Evolutionary conservation across 2,329 filamentous ascomycete species (phyloP).

Genomic region (Byssoonygena ceratinophila): DNA sequence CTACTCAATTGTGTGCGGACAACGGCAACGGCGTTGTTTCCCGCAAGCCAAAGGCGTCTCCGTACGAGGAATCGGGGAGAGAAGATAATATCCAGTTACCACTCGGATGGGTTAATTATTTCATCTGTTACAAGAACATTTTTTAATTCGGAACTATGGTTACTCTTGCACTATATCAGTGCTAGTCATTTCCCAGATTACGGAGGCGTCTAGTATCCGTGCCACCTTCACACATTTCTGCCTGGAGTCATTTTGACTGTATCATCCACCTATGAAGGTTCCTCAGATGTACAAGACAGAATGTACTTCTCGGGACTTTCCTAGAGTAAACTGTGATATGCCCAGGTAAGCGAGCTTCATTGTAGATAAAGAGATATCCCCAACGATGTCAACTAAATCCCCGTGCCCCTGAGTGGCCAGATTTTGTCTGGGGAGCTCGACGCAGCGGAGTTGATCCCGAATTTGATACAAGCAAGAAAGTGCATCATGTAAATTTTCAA

Average conservation of each 20-base stretch:
- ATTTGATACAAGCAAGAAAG: background rate
- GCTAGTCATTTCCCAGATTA: constrained; percentile 2
- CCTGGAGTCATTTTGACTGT: background rate
- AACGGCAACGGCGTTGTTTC: background rate
- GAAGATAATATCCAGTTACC: constrained; percentile 9
- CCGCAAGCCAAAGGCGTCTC: background rate
- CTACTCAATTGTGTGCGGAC: background rate
- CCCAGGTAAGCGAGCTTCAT: constrained; percentile 4
- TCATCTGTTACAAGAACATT: background rate
- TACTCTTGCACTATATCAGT: constrained; percentile 5
- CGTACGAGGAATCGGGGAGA: background rate
- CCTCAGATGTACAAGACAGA: background rate
- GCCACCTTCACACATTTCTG: background rate
- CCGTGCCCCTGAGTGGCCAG: no score
- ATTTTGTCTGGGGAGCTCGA: background rate
- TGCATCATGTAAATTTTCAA: no score
- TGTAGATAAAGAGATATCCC: constrained; percentile 5
- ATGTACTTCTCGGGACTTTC: background rate
- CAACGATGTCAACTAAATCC: background rate
- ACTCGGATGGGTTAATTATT: constrained; percentile 3
- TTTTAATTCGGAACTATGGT: constrained; percentile 9
- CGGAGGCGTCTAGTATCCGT: constrained; percentile 3
- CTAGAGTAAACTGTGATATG: constrained; percentile 6
- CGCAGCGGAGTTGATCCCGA: background rate
- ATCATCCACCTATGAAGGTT: background rate